Base-by-base conservation (phyloP, 2,329 filamentous ascomycete species). In the Fusarium graminum region DNA sequence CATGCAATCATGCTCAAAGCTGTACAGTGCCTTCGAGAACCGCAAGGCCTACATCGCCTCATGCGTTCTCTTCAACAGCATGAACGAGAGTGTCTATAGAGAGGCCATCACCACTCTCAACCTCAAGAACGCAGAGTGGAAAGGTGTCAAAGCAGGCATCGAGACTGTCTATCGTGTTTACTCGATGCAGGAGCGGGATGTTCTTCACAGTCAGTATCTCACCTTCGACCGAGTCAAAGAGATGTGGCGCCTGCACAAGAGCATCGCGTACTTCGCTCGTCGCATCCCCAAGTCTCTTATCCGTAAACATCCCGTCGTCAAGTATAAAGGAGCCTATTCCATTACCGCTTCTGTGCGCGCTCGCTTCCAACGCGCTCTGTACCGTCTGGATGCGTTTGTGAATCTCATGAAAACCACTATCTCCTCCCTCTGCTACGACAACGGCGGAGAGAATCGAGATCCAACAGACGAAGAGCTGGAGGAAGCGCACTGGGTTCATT, bases 61-160 rank as follows among this genome's bases (percentile, higher is more conserved):
- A 5, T 44, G 41, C 3, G 17, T 67, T 16, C 30, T 67, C 3
- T 64, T 67, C 28, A 32, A 47, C 19, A 36, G 38, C 2, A 67
- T 67, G 59, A 38, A 54, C 4, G 52, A 67, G n/a, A 38, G 41
- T 4, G 63, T 67, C 17, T 49, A 49, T 2, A 41, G 51, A 17
- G 64, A 67, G 19, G 26, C 19, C 14, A 17, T 30, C 12, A 36
- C 59, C 4, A 28, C 26, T 4, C 44, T 39, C 38, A 51, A 49
- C 7, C 16, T 67, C 19, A 41, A 32, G 9, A 44, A 13, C 7
- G 49, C 52, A 11, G 11, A 32, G 6, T 67, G 63, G 63, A 16
- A 32, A 9, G 58, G 53, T 10, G 45, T 30, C 2, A 22, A 42
- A 7, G 52, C 49, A 4, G 49, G 63, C 2, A 14, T 53, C 2